Base-by-base conservation (phyloP, 345 rosid genomes). In the Populus euphratica region DNA sequence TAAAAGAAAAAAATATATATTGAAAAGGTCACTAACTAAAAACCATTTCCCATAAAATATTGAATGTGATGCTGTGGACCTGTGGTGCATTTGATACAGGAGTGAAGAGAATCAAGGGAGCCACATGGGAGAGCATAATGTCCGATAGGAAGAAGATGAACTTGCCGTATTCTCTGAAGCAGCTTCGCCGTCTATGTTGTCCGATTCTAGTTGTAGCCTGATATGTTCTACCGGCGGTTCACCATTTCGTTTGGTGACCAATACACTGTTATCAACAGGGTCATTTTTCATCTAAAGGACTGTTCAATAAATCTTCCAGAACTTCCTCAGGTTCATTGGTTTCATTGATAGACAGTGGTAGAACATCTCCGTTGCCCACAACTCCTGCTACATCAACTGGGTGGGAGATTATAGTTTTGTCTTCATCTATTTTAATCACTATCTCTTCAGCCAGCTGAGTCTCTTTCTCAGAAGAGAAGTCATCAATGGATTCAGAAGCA, bases 31-130 rank as follows among this genome's bases (percentile, higher is more conserved):
- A 50, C n/a, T 5, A 50, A 6, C 67, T 62, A 13, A 62, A 25
- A 25, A 25, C 96, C 98, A 95, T 95, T 87, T 95, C 98, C 99
- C 98, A 95, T 75, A 92, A 86, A 67, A 93, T 89, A 71, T 89
- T 86, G 74, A 95, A 92, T 81, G 93, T 86, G 91, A 93, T 88
- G 59, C 85, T 74, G 81, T 27, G 27, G 27, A 27, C 27, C 27
- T 27, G 27, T 93, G 99, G 78, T 95, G 94, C 85, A 86, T 91
- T 76, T 90, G 92, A 79, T 31, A 31, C 33, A 31, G 33, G 2
- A 2, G 2, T 31, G 33, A 31, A 31, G 50, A 69, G n/a, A 68
- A 14, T 56, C n/a, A 43, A 56, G 18, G 59, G 7, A 78, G 14
- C 43, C 54, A 64, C 38, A 29, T 36, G 23, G 70, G 39, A 50